A percentile compares a stretch with the other conserved stretches of the same genome.
Evolutionary conservation across 2,329 filamentous ascomycete species (phyloP).

Genomic region (Colletotrichum endophyticum): DNA sequence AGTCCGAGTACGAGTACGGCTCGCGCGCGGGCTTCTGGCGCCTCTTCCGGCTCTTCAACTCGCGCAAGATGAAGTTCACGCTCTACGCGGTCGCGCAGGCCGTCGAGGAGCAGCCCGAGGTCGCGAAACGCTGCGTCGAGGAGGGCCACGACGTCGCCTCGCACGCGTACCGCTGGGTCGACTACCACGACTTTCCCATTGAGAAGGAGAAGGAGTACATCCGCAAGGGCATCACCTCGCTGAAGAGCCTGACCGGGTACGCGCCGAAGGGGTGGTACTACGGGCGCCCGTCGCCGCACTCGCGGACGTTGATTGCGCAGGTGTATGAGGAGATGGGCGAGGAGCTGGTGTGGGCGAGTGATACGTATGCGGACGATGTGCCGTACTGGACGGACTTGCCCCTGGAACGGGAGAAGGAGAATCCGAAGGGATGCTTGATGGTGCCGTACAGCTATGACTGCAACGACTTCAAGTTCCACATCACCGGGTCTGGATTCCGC

Average conservation of each 20-base stretch:
- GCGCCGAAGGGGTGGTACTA: constrained; percentile 56
- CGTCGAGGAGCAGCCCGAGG: constrained; percentile 51
- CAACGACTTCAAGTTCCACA: constrained; percentile 54
- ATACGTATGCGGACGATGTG: constrained; percentile 59
- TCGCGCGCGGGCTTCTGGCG: constrained; percentile 54
- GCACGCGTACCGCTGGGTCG: constrained; percentile 57
- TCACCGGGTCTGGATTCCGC: constrained; percentile 46
- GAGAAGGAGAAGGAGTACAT: constrained; percentile 54
- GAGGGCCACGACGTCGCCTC: constrained; percentile 55
- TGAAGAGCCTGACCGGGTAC: constrained; percentile 48
- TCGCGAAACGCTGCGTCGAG: constrained; percentile 50
- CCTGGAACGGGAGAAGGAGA: constrained; percentile 42
- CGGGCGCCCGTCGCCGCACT: constrained; percentile 48
- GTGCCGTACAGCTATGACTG: constrained; percentile 60
- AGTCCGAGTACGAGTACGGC: constrained; percentile 58
- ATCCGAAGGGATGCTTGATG: constrained; percentile 56
- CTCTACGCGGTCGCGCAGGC: constrained; percentile 55
- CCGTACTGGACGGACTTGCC: constrained; percentile 61
- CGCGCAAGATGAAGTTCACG: constrained; percentile 53
- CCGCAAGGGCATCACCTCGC: constrained; percentile 41
- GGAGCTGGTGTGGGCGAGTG: constrained; percentile 52
- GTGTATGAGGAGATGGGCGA: constrained; percentile 58
- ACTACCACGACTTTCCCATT: constrained; percentile 48
- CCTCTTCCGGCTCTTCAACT: constrained; percentile 52
- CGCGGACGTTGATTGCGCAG: constrained; percentile 48